Evolutionary conservation across 176 grass and related monocot species (phyloP), one percentile per base, ranked within the genome.

Genomic region (Carex parvula): DNA sequence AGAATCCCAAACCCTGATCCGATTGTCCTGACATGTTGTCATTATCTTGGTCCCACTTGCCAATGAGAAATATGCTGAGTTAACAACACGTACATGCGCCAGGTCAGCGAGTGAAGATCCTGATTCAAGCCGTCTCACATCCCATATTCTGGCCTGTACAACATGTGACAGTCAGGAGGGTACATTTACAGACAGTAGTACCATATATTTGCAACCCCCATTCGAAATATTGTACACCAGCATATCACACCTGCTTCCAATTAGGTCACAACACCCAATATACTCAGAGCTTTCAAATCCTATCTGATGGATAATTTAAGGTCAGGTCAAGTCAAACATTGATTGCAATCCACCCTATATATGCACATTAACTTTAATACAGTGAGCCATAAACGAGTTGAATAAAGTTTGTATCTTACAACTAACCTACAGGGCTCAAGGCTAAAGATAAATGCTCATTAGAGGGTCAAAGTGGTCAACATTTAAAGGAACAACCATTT

Each of bases 1-100:
- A 90, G 94, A 98, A 87, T 98, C 95, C 95, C 95, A 98, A 35
- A 98, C 89, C 83, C 92, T 89, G 85, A 98, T 95, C 44, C 95
- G 82, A 15, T 98, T 98, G 79, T 98, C 95, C 78, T 98, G 92
- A 79, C 87, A 95, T 80, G 92, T 98, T 37, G 95, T 93, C 53
- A 98, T 60, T 61, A 98, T 95, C 79, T 98, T 98, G 86, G 70
- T 95, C 52, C 92, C 95, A 83, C 84, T 95, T 73, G 33, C 82
- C 18, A 87, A 91, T 68, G 95, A 98, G 87, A 98, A 98, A 86
- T 98, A 98, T 87, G 91, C 92, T 1, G 95, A 95, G 88, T 93
- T 98, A 13, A 98, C 95, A 46, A 98, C 95, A 37, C 95, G 89
- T 15, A 88, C 82, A 90, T 98, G 95, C 69, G 91, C 82, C 85